Evolutionary conservation across 2,329 filamentous ascomycete genomes (phyloP), one percentile per base, ranked within the genome.

Genomic region (Kalaharituber pfeilii): DNA sequence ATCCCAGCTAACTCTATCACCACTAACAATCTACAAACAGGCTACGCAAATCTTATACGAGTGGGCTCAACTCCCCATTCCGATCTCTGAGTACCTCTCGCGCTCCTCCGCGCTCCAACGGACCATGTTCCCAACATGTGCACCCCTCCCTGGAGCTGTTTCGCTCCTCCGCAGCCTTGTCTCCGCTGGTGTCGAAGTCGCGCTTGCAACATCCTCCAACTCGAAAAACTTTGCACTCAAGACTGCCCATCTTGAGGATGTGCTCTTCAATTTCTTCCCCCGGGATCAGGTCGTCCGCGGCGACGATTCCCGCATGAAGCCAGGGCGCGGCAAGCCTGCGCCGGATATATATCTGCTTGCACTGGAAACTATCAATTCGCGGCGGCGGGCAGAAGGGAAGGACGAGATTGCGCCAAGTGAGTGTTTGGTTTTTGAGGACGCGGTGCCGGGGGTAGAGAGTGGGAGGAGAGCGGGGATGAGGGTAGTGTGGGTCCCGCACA

Each of bases 341-440:
- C 91, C 89, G 0, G 89, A 98, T 69, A 98, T 98, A 62, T 96
- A 94, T 69, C 71, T 93, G 7, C 73, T 96, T 0, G 89, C 91
- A 0, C 72, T 98, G 53, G 74, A 84, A 68, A 84, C 81, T 2
- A 82, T 98, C 67, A 98, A 98, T 69, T 77, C 78, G 44, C 78
- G 79, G 15, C 72, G 93, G 5, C 71, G 73, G 0, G 69, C 74
- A 2, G 79, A 78, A 36, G 80, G 82, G 51, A 71, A 75, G 60
- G 71, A 76, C 56, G 73, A 74, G 52, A 81, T 98, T 59, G 73
- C 66, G 53, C 86, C 87, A 0, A 83, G 84, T 61, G 89, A 96
- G 69, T 96, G 91, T 66, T 73, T 98, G 15, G 91, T 96, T 0
- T 96, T 98, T 64, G 91, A 98, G 70, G 91, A 98, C 68, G 86